phyloP scores from a whole-genome alignment of 2,329 filamentous ascomycete genomes.

The Fusarium liriodendri region DNA sequence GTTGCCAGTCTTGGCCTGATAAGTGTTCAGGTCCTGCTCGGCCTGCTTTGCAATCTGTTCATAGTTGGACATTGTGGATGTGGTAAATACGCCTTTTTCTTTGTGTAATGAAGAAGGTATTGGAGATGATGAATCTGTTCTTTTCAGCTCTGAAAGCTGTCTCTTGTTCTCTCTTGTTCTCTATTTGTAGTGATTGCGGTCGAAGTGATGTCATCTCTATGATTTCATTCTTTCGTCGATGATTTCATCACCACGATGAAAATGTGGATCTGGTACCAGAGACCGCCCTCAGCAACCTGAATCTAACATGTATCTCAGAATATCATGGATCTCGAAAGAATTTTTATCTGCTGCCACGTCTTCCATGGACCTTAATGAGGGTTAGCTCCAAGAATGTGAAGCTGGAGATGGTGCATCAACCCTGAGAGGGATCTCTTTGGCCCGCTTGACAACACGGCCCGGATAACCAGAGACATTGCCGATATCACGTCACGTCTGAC shows the following conservation, averaged over 20 bases:
- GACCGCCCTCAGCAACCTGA: neutral
- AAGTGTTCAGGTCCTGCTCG: conserved; percentile 60
- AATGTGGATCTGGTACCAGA: conserved; percentile 30
- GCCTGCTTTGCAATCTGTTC: conserved; percentile 58
- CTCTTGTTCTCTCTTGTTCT: neutral
- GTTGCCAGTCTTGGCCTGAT: conserved; percentile 60
- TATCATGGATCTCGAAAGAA: conserved; percentile 7
- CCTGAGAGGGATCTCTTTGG: neutral
- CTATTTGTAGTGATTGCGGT: conserved; percentile 25
- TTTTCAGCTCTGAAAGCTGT: neutral
- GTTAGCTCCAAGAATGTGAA: neutral
- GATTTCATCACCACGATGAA: conserved; percentile 38
- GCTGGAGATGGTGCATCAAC: neutral
- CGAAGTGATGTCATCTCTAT: conserved; percentile 38
- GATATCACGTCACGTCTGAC: neutral
- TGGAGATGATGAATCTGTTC: neutral
- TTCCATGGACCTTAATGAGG: neutral
- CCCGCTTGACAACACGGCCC: neutral
- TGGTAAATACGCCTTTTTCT: neutral
- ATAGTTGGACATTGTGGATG: conserved; percentile 47
- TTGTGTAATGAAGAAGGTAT: neutral
- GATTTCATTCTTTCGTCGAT: conserved; percentile 40
- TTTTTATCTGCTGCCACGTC: neutral
- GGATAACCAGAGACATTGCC: neutral
- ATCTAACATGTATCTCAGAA: neutral